Evolutionary conservation across 2,329 filamentous ascomycete genomes (phyloP), one percentile per base, ranked within the genome.

Genomic region (Fusarium foetens): DNA sequence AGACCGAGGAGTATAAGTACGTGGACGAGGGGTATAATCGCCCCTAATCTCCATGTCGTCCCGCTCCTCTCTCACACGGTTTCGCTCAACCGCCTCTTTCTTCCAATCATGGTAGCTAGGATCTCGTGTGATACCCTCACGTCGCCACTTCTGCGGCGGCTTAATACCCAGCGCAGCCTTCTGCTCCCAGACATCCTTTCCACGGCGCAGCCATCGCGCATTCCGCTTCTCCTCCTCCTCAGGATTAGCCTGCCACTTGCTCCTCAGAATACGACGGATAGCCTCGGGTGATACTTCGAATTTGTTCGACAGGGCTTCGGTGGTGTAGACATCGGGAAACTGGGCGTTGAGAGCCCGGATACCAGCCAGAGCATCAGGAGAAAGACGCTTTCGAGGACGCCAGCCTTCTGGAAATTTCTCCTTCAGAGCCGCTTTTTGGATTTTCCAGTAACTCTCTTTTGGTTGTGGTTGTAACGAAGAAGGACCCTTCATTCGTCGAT

Each of bases 251-350:
- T 83, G 82, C 91, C 93, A 96, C 67, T 93, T 94, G 80, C 89
- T 90, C 83, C 89, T 94, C 69, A 99, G 84, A 58, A 99, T 97
- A 39, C 96, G 89, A 16, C 95, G 90, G 66, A 98, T 93, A 2
- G 91, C 93, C 80, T 99, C 96, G 5, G 93, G 86, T 1, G 94
- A 94, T n/a, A 98, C 86, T 80, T 94, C 87, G 82, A 98, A 99
- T 75, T 94, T 90, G 3, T 90, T 79, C 1, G 95, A 90, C 19
- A 98, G 89, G 38, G 90, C 87, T 21, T 87, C 81, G 1, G 93
- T 97, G 8, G 92, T 93, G 83, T 94, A 98, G 63, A 88, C 86
- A 5, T 92, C 87, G 0, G 95, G 94, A 70, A 94, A 92, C 75
- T 94, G 91, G 31, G 87, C 84, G 80, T 98, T 90, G 38, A 99